Evolutionary conservation across 768 basidiomycete species (phyloP).

Genomic region (Rhodotorula kratochvilovae): DNA sequence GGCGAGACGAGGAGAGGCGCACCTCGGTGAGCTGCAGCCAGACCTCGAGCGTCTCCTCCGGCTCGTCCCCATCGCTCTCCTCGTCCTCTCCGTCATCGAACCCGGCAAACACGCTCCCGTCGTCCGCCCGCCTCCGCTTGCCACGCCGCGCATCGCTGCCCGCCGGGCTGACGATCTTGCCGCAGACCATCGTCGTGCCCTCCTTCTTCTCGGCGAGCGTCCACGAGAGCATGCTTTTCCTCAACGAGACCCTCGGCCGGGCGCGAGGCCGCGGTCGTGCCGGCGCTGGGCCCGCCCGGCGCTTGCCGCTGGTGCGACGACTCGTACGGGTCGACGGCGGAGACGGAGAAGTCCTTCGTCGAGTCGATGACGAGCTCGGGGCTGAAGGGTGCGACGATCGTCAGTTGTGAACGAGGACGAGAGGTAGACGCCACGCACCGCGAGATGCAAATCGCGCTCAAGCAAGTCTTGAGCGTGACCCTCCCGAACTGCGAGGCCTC

Average conservation of each 20-base stretch:
- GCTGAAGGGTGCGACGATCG: neutral
- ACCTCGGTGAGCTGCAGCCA: conserved; percentile 38
- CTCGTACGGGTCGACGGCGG: conserved; percentile 38
- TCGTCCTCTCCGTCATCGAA: conserved; percentile 10
- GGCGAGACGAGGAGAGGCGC: neutral
- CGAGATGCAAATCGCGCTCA: conserved; percentile 40
- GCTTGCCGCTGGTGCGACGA: conserved; percentile 13
- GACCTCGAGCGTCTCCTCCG: conserved; percentile 37
- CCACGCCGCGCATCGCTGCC: neutral
- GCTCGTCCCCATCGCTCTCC: conserved; percentile 24
- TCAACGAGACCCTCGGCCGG: conserved; percentile 25
- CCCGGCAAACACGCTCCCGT: conserved; percentile 9
- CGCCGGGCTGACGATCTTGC: conserved; percentile 5
- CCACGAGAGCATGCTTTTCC: conserved; percentile 41
- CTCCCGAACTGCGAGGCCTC: conserved; percentile 28
- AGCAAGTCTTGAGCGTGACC: conserved; percentile 37
- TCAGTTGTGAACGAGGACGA: neutral
- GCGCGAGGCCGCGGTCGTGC: neutral
- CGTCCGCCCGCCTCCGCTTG: conserved; percentile 23
- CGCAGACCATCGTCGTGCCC: conserved; percentile 34
- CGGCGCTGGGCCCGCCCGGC: neutral
- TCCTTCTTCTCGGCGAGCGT: conserved; percentile 38
- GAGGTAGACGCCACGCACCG: conserved; percentile 11
- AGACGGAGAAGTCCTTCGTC: conserved; percentile 36
- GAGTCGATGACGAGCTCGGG: conserved; percentile 38